phyloP scores from a whole-genome alignment of 306 rosid genomes.

The Benincasa hispida region DNA sequence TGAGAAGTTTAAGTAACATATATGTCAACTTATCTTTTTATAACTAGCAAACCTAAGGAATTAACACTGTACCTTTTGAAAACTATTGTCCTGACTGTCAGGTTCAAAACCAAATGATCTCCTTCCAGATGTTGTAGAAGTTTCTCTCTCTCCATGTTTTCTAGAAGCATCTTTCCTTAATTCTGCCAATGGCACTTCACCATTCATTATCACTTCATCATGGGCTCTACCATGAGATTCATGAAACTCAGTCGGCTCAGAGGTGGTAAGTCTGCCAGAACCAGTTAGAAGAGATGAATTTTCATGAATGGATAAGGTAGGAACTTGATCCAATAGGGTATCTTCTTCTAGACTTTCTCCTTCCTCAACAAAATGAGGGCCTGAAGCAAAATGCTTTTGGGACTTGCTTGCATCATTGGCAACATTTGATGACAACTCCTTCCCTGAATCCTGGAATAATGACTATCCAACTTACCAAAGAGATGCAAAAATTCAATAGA shows the following conservation, averaged over 20 bases:
- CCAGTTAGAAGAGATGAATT: conserved; percentile 40
- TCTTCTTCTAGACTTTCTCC: conserved; percentile 35
- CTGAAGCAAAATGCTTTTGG: conserved; percentile 36
- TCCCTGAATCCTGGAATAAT: conserved; percentile 41
- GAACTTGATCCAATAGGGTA: conserved; percentile 53
- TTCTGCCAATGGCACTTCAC: conserved; percentile 48
- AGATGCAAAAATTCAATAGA: conserved; percentile 11
- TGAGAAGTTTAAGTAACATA: not conserved
- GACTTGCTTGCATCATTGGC: conserved; percentile 31
- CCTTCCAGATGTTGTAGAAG: conserved; percentile 27
- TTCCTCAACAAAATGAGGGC: conserved; percentile 31
- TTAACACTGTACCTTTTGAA: conserved; percentile 40
- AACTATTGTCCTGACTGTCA: conserved; percentile 53
- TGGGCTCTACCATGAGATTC: conserved; percentile 27
- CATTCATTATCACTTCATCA: conserved; percentile 43
- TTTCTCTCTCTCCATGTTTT: conserved; percentile 52
- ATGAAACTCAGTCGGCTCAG: conserved; percentile 32
- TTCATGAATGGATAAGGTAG: conserved; percentile 57
- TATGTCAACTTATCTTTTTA: not conserved
- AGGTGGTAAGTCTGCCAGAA: conserved; percentile 26
- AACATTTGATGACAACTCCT: conserved; percentile 30
- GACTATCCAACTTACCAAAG: conserved; percentile 20
- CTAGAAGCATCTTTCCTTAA: conserved; percentile 22
- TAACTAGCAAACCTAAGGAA: not conserved
- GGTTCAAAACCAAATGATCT: conserved; percentile 59